Evolutionary conservation across 176 grass and related monocot species (phyloP).

Genomic region (Poa pratensis): DNA sequence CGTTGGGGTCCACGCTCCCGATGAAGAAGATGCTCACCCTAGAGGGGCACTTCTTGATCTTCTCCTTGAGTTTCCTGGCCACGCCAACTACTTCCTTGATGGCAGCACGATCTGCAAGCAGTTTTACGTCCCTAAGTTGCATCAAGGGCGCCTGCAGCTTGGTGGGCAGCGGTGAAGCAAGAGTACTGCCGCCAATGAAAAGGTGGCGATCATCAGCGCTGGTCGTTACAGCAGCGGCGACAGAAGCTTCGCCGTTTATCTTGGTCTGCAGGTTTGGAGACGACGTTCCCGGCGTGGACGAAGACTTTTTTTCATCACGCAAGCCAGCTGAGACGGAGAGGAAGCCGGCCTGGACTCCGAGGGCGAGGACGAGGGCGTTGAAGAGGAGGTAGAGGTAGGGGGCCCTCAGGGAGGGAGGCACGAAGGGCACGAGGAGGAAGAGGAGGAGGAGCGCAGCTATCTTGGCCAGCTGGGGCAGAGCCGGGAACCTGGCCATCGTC

Average conservation of each 20-base stretch:
- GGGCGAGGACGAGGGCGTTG: conserved; percentile 64
- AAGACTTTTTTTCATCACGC: conserved; percentile 45
- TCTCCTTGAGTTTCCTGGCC: conserved; percentile 16
- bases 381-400: conserved; percentile 78
- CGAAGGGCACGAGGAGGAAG: conserved; percentile 47
- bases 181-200: not conserved
- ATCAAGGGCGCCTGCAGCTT: not conserved
- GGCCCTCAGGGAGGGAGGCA: conserved; percentile 53
- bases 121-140: not conserved
- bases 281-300: not conserved
- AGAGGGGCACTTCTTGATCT: conserved; percentile 54
- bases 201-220: not conserved
- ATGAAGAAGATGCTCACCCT: conserved; percentile 81
- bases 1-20: conserved; percentile 35
- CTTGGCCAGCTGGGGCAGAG: conserved; percentile 54
- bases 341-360: conserved; percentile 66
- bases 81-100: not conserved
- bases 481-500: conserved; percentile 12
- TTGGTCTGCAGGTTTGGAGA: not conserved
- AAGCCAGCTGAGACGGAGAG: conserved; percentile 40
- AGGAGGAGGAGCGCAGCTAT: conserved; percentile 49
- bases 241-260: not conserved
- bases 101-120: not conserved
- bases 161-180: not conserved
- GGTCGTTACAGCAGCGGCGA: not conserved